phyloP scores from a whole-genome alignment of 208 protist species.

The Wallacemonas rigidus region DNA sequence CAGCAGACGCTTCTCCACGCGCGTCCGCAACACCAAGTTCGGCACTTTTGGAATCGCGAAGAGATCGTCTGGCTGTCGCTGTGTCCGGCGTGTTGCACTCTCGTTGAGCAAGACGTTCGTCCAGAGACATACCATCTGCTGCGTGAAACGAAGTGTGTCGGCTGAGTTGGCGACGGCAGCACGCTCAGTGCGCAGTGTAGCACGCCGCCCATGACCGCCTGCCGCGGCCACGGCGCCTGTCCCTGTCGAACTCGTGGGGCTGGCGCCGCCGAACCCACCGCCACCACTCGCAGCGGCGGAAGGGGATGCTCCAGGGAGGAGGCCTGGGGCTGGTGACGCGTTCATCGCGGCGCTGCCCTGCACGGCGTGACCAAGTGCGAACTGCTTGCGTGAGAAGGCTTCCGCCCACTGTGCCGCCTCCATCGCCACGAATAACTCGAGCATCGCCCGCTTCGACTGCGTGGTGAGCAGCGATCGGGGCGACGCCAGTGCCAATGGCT shows the following conservation, averaged over 20 bases:
- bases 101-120: not conserved
- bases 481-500: not conserved
- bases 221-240: too few species aligned
- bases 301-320: too few species aligned
- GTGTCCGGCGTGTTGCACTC: not conserved
- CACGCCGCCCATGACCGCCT: not conserved
- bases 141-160: not conserved
- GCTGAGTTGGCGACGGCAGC: not conserved
- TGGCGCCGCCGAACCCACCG: too few species aligned
- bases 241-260: too few species aligned
- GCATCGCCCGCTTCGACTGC: conserved; percentile 2
- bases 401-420: conserved; percentile 16
- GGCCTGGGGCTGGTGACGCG: too few species aligned
- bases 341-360: too few species aligned
- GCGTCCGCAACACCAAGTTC: not conserved
- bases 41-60: conserved; percentile 1
- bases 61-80: not conserved
- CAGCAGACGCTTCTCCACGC: conserved; percentile 11
- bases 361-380: too few species aligned
- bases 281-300: too few species aligned
- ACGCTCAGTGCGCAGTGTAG: not conserved
- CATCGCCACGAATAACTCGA: conserved; percentile 24
- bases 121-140: conserved; percentile 1
- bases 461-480: not conserved
- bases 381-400: conserved; percentile 14